Conservation (phyloP, 2,329 filamentous ascomycete genomes). For the Aspergillus bombycis region DNA sequence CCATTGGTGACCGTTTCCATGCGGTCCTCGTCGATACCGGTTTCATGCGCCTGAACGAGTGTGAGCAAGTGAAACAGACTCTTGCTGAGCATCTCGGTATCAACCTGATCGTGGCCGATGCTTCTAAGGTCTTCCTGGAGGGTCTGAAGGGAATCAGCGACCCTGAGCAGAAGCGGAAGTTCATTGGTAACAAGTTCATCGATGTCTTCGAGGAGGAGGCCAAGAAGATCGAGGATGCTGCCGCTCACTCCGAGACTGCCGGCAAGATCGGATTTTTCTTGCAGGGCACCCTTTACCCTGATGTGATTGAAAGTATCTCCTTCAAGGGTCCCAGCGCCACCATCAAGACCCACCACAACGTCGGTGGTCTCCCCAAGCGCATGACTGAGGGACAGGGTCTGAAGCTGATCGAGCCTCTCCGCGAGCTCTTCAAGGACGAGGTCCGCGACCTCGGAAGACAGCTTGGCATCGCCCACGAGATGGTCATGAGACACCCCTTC, state of each 20-base stretch:
- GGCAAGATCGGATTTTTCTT: constrained; percentile 84
- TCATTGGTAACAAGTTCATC: constrained; percentile 82
- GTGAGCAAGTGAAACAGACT: constrained; percentile 76
- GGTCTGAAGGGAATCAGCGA: constrained; percentile 74
- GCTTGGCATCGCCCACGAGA: constrained; percentile 71
- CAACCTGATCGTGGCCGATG: constrained; percentile 87
- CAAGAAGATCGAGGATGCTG: constrained; percentile 71
- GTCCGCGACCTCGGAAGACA: constrained; percentile 70
- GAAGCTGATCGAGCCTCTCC: constrained; percentile 71
- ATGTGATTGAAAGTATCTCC: constrained; percentile 71
- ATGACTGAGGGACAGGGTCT: constrained; percentile 54
- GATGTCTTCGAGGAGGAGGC: constrained; percentile 83
- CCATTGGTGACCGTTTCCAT: constrained; percentile 83
- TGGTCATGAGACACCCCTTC: constrained; percentile 71
- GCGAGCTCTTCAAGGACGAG: constrained; percentile 84
- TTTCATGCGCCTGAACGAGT: constrained; percentile 84
- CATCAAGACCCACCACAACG: constrained; percentile 71
- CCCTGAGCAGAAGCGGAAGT: constrained; percentile 87
- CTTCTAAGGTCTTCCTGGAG: constrained; percentile 73
- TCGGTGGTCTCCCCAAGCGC: constrained; percentile 39
- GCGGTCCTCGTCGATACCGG: constrained; percentile 86
- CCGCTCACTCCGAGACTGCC: constrained; percentile 60
- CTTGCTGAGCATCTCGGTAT: constrained; percentile 80
- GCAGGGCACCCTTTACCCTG: constrained; percentile 82
- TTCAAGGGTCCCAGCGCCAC: constrained; percentile 73